Percentiles rank a stretch among this genome's conserved stretches.
Conservation (phyloP, 2,329 filamentous ascomycete species). For the Penicillium sp. region DNA sequence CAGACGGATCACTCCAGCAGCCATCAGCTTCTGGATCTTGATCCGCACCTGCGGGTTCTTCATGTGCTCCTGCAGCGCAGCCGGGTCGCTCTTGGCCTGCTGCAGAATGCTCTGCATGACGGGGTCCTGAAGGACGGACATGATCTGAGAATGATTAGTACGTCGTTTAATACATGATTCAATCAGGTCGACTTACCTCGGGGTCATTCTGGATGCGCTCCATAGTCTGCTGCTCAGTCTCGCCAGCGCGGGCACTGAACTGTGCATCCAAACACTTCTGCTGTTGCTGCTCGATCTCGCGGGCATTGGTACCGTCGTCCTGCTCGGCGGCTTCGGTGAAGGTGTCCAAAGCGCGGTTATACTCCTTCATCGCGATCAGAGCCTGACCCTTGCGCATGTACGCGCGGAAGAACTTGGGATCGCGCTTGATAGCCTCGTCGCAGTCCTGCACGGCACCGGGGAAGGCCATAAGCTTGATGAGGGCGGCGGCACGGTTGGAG, state of each 20-base stretch:
- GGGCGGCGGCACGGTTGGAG: slow-evolving; percentile 94
- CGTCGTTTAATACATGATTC: slow-evolving; percentile 2
- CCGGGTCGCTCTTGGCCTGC: slow-evolving; percentile 90
- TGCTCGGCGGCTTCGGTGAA: slow-evolving; percentile 77
- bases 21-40: slow-evolving; percentile 93
- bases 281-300: slow-evolving; percentile 91
- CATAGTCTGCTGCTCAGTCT: slow-evolving; percentile 93
- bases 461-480: slow-evolving; percentile 95
- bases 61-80: slow-evolving; percentile 95
- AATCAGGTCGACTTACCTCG: slow-evolving; percentile 61
- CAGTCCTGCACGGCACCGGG: slow-evolving; percentile 92
- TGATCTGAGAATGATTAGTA: slow-evolving; percentile 57
- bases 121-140: slow-evolving; percentile 87
- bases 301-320: slow-evolving; percentile 76
- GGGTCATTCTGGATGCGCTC: slow-evolving; percentile 87
- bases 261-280: slow-evolving; percentile 89
- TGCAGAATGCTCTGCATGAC: slow-evolving; percentile 98
- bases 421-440: slow-evolving; percentile 83
- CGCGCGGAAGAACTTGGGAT: slow-evolving; percentile 88
- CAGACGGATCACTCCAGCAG: slow-evolving; percentile 84
- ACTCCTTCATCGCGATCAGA: slow-evolving; percentile 96
- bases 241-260: slow-evolving; percentile 85
- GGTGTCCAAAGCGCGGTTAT: slow-evolving; percentile 88
- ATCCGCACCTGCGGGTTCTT: slow-evolving; percentile 78
- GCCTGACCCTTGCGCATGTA: slow-evolving; percentile 97